A percentile compares a stretch with the other conserved stretches of the same genome.
phyloP scores from a whole-genome alignment of 2,329 filamentous ascomycete genomes.

The Sporothrix dimorphospora region DNA sequence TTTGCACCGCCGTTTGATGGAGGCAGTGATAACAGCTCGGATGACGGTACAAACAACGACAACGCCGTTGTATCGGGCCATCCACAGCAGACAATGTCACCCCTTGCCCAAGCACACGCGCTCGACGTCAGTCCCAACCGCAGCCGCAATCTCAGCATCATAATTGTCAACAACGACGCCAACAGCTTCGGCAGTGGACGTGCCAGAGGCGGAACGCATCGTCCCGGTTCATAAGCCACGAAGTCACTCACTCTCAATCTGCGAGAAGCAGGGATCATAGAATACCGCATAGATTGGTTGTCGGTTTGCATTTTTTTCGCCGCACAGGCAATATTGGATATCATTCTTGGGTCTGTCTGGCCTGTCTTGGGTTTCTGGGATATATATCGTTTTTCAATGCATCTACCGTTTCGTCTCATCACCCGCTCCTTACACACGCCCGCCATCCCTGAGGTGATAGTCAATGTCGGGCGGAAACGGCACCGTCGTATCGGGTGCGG shows the following conservation, averaged over 20 bases:
- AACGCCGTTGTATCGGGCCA: not conserved
- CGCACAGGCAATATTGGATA: not conserved
- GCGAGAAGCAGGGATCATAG: not conserved
- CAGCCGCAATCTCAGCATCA: slow-evolving; percentile 11
- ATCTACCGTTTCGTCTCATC: not conserved
- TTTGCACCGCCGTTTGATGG: slow-evolving; percentile 15
- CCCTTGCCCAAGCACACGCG: not conserved
- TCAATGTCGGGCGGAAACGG: slow-evolving; percentile 24
- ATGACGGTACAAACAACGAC: not conserved
- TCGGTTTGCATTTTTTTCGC: not conserved
- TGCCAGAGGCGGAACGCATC: slow-evolving; percentile 1
- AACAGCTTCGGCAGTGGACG: not conserved
- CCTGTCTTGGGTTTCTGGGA: not conserved
- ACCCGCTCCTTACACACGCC: not conserved
- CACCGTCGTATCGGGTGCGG: slow-evolving; percentile 8
- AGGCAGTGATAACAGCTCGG: not conserved
- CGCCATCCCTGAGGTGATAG: slow-evolving; percentile 1
- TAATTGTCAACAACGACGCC: slow-evolving; percentile 2
- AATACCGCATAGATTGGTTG: not conserved
- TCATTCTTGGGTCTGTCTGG: not conserved
- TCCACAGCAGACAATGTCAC: not conserved
- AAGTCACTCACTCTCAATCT: not conserved
- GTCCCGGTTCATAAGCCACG: not conserved
- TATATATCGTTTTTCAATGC: not conserved
- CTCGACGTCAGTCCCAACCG: not conserved